Percentiles rank a stretch among this genome's conserved stretches.
Conservation (phyloP, 306 rosid genomes). For the Acacia crassicarpa region DNA sequence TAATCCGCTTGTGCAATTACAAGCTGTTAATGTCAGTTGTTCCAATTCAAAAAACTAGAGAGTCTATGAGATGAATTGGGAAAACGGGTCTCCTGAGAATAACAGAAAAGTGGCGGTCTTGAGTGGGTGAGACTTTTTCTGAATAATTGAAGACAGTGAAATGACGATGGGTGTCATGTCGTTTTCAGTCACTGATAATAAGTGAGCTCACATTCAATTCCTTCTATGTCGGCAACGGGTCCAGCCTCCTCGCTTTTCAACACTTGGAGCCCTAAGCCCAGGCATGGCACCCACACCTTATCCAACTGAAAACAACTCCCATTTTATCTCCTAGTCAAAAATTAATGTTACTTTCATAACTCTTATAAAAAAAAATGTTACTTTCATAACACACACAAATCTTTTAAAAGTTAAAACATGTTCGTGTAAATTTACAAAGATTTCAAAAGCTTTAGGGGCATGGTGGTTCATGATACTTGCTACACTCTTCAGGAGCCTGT, state of each 20-base stretch:
- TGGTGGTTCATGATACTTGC: neutral
- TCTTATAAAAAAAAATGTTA: too few relatives aligned
- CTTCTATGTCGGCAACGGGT: neutral
- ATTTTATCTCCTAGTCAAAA: too few relatives aligned
- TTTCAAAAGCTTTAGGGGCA: neutral
- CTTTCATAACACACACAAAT: too few relatives aligned
- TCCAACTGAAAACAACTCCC: neutral
- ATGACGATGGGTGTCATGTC: neutral
- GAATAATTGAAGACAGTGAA: neutral
- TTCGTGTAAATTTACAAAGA: neutral
- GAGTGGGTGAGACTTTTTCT: neutral
- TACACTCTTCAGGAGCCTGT: neutral
- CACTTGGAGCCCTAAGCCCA: neutral
- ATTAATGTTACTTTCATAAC: too few relatives aligned
- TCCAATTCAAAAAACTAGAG: too few relatives aligned
- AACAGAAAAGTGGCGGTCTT: neutral
- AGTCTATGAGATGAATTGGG: too few relatives aligned
- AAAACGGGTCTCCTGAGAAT: neutral
- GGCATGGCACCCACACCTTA: neutral
- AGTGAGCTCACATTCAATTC: neutral
- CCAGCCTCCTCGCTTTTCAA: neutral
- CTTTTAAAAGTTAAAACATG: too few relatives aligned
- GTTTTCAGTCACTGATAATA: neutral
- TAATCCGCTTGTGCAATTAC: too few relatives aligned
- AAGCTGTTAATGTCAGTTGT: too few relatives aligned